Evolutionary conservation across 106 monocot species (phyloP).

Genomic region (Dendrobium officinale): DNA sequence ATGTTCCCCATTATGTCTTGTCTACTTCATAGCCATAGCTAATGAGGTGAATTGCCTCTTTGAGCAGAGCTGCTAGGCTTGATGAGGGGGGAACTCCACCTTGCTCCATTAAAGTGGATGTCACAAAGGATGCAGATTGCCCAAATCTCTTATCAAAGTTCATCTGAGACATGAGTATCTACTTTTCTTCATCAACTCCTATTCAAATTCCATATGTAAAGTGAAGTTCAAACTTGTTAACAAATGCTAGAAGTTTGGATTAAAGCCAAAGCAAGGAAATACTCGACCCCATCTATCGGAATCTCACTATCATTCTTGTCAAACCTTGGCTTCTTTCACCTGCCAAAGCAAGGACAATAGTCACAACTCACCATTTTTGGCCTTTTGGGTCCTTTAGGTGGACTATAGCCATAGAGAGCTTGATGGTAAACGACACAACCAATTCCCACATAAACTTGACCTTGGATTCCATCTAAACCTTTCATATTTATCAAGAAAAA

Average conservation of each 20-base stretch:
- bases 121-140: no score
- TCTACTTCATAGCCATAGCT: constrained; percentile 97
- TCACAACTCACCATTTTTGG: constrained; percentile 89
- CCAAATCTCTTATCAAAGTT: no score
- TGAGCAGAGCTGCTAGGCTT: constrained; percentile 78
- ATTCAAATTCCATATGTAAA: no score
- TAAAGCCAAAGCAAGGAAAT: not conserved
- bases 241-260: no score
- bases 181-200: no score
- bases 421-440: constrained; percentile 85
- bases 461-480: constrained; percentile 93
- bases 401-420: constrained; percentile 85
- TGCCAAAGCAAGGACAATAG: constrained; percentile 77
- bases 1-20: constrained; percentile 87
- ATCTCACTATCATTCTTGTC: constrained; percentile 21
- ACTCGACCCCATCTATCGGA: constrained; percentile 26
- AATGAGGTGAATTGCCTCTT: constrained; percentile 96
- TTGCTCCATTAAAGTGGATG: constrained; percentile 94
- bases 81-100: constrained; percentile 89
- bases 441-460: constrained; percentile 90
- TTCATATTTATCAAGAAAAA: constrained; percentile 89
- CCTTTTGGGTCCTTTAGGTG: constrained; percentile 75
- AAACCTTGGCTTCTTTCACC: constrained; percentile 60
- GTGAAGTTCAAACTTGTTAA: no score
- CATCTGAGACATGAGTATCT: no score